phyloP scores from a whole-genome alignment of 2,329 filamentous ascomycete genomes.

The Aspergillus novoparasiticus region DNA sequence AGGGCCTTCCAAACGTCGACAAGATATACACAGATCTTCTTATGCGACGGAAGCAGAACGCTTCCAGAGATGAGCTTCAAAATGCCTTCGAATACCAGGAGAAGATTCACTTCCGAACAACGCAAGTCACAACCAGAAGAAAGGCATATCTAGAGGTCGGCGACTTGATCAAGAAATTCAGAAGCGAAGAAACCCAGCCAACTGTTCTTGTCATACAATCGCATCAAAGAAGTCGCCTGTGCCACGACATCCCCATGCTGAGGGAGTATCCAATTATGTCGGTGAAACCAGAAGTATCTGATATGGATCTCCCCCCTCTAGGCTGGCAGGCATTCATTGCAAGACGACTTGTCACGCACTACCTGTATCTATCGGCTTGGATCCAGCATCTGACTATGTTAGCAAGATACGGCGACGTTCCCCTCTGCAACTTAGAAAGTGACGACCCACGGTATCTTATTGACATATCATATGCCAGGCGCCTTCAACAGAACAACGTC shows the following conservation, averaged over 20 bases:
- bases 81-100: slow-evolving; percentile 86
- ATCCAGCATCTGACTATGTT: slow-evolving; percentile 84
- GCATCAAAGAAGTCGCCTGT: slow-evolving; percentile 75
- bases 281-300: slow-evolving; percentile 77
- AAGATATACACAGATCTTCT: slow-evolving; percentile 83
- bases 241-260: slow-evolving; percentile 82
- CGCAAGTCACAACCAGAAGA: slow-evolving; percentile 83
- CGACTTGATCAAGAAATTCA: slow-evolving; percentile 87
- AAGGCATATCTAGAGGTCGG: slow-evolving; percentile 87
- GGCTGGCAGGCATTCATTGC: slow-evolving; percentile 92
- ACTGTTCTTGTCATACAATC: slow-evolving; percentile 89
- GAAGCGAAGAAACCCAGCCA: slow-evolving; percentile 78
- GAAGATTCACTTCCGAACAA: slow-evolving; percentile 79
- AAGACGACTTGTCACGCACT: slow-evolving; percentile 82
- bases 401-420: slow-evolving; percentile 89
- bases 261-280: slow-evolving; percentile 82
- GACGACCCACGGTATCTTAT: slow-evolving; percentile 95
- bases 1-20: slow-evolving; percentile 86
- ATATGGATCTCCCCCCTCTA: slow-evolving; percentile 85
- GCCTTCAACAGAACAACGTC: slow-evolving; percentile 86
- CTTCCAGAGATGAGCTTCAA: slow-evolving; percentile 72
- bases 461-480: slow-evolving; percentile 89
- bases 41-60: slow-evolving; percentile 63
- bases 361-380: slow-evolving; percentile 91
- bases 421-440: slow-evolving; percentile 90